A percentile compares a stretch with the other conserved stretches of the same genome.
Conservation (phyloP, 2,329 filamentous ascomycete genomes). For the Curvularia sp. region DNA sequence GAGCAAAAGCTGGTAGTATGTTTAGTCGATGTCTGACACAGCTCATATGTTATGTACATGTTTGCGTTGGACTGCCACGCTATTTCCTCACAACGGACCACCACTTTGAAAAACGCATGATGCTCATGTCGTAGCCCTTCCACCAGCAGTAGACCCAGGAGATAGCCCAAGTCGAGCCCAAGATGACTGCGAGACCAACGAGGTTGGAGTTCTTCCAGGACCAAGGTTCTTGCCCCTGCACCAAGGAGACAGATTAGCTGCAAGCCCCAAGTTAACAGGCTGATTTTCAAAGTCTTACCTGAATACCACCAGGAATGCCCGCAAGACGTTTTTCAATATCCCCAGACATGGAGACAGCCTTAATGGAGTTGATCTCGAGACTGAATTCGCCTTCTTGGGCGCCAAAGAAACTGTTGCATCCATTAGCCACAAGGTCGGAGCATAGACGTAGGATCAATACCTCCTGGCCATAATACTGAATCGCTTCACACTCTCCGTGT, state of each 20-base stretch:
- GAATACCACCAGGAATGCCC: background rate
- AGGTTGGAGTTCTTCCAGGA: conserved; percentile 38
- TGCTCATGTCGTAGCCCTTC: conserved; percentile 31
- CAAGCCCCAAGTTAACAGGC: background rate
- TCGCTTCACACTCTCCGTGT: conserved; percentile 67
- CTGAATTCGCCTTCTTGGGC: conserved; percentile 73
- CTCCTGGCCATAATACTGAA: conserved; percentile 83
- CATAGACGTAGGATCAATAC: conserved; percentile 51
- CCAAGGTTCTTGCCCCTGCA: conserved; percentile 30
- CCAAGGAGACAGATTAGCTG: conserved; percentile 13
- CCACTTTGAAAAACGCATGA: conserved; percentile 34
- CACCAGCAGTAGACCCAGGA: conserved; percentile 35
- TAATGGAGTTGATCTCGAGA: conserved; percentile 63
- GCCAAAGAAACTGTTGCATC: conserved; percentile 72
- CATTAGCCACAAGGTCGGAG: conserved; percentile 24
- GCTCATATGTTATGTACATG: background rate
- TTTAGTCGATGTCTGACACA: background rate
- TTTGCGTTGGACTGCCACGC: background rate
- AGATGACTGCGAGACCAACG: conserved; percentile 34
- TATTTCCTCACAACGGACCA: conserved; percentile 21
- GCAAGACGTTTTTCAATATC: conserved; percentile 38
- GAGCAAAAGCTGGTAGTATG: background rate
- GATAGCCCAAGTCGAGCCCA: conserved; percentile 30
- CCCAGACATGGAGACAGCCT: conserved; percentile 49
- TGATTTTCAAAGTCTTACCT: conserved; percentile 16